Percentiles rank a stretch among this genome's conserved stretches.
phyloP scores from a whole-genome alignment of 2,329 filamentous ascomycete genomes.

The Fusarium begoniae region DNA sequence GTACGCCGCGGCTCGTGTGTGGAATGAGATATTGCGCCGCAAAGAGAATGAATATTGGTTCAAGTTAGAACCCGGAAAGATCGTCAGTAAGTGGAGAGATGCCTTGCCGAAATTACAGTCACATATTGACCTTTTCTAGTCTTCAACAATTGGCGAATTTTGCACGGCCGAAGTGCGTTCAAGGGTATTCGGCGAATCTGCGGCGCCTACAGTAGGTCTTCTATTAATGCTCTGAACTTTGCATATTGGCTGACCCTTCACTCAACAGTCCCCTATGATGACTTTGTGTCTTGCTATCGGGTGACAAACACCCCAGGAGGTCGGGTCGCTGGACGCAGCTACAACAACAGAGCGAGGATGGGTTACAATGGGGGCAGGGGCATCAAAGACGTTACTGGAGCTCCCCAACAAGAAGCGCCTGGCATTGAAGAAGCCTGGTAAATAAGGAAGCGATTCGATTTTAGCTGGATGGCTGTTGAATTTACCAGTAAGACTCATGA shows the following conservation, averaged over 20 bases:
- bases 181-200: constrained; percentile 87
- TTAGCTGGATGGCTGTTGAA: background rate
- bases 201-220: constrained; percentile 82
- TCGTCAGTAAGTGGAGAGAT: constrained; percentile 69
- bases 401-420: background rate
- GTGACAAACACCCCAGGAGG: constrained; percentile 71
- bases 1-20: constrained; percentile 84
- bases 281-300: constrained; percentile 80
- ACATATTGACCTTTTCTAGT: constrained; percentile 59
- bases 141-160: constrained; percentile 95
- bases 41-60: constrained; percentile 78
- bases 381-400: background rate
- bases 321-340: constrained; percentile 52
- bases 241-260: constrained; percentile 4
- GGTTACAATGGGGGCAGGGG: background rate
- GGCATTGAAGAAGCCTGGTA: background rate
- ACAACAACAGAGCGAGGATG: constrained; percentile 39
- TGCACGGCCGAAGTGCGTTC: constrained; percentile 88
- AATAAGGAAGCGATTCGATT: background rate
- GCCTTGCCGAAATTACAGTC: background rate
- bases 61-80: constrained; percentile 80
- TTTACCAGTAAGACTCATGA: background rate
- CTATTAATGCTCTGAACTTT: background rate
- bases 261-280: constrained; percentile 75
- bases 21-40: constrained; percentile 73